These are phyloP conservation scores for Paramecium sexaurelia DNA, from an alignment of 73 alveolate genomes.

Conservation along the genomic window DNA sequence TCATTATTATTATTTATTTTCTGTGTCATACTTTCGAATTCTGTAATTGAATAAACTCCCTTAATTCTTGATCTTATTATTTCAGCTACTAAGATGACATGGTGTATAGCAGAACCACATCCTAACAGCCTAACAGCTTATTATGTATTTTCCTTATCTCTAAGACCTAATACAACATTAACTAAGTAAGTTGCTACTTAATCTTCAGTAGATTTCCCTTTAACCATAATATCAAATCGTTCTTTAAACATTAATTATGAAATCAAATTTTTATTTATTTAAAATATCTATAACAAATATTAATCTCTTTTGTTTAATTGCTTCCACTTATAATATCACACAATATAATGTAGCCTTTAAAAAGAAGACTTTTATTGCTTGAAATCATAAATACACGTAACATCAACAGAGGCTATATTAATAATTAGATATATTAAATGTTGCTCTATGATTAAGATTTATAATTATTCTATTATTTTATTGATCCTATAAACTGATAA, in stretches of 20 bases:
- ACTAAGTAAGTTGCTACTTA: constrained; percentile 7
- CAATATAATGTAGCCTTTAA: too few species aligned
- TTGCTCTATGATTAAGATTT: too few species aligned
- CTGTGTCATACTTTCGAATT: background rate
- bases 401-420: too few species aligned
- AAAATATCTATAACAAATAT: too few species aligned
- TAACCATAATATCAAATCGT: background rate
- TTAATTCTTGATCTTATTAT: constrained; percentile 8
- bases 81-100: constrained; percentile 10
- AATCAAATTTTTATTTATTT: background rate
- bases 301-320: too few species aligned
- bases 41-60: background rate
- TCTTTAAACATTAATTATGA: background rate
- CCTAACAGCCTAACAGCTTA: background rate
- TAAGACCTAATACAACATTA: background rate
- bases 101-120: background rate
- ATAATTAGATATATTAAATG: too few species aligned
- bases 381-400: too few species aligned
- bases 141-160: constrained; percentile 22
- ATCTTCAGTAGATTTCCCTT: background rate
- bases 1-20: background rate
- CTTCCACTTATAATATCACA: too few species aligned
- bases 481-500: too few species aligned
- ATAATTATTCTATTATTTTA: too few species aligned
- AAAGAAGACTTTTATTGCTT: too few species aligned